Base-by-base conservation (phyloP, 2,329 filamentous ascomycete species). In the Colletotrichum tabaci region DNA sequence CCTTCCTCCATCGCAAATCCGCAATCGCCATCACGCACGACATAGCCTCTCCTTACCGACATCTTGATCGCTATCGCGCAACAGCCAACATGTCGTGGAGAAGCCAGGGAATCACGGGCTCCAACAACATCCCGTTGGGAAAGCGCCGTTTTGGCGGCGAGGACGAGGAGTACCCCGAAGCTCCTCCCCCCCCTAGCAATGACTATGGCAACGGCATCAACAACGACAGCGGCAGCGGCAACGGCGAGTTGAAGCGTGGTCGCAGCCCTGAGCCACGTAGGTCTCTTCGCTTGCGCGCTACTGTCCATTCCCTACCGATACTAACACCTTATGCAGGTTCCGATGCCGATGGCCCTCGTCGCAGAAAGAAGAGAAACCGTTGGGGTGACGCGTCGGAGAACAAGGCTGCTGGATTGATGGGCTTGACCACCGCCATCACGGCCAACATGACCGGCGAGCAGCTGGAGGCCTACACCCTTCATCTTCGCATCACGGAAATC, bases 391-490 rank as follows among this genome's bases (percentile, higher is more conserved):
- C 94, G 73, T 93, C 94, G 66, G 96, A 99, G 85, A 99, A 99
- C 86, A 99, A 99, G 88, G 96, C 96, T 72, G 96, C 96, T 69
- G 96, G 96, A 75, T 88, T 99, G 74, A 98, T 99, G 95, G 96
- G 96, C 69, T 88, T 99, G 76, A 95, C 96, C 38, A 99, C 96
- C 18, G 94, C 96, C 79, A 98, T 99, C 82, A 92, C 96, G 83
- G 95, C 95, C 74, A 95, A 96, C 84, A 99, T 99, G 95, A 99
- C 96, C 67, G 96, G 93, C 80, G 96, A 99, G 84, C 96, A 99
- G 87, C 90, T 98, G 66, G 96, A 99, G 82, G 96, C 96, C 23
- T 99, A 99, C 82, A 96, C 95, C 26, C 87, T 98, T 76, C 96
- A 99, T 84, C 86, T 99, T 79, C 94, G 96, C 79, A 98, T 99